These are phyloP conservation scores for Sanghuangporus baumii DNA, from an alignment of 1,284 basidiomycete genomes.

Conservation along the genomic window DNA sequence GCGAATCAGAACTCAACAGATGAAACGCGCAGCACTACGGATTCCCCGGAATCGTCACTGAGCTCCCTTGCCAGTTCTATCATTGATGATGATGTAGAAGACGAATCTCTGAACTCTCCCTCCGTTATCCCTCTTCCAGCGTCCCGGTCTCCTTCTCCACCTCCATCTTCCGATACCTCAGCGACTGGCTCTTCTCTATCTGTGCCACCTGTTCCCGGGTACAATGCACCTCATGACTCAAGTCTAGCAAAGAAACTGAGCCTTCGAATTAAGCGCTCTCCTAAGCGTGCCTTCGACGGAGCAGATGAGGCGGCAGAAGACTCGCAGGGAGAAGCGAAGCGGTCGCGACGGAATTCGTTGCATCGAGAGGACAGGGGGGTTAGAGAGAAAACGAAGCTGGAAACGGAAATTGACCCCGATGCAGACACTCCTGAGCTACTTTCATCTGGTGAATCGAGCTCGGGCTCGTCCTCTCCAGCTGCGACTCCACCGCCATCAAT, in stretches of 20 bases:
- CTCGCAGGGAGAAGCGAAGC: constrained; percentile 39
- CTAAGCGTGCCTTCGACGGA: constrained; percentile 66
- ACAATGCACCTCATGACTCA: constrained; percentile 8
- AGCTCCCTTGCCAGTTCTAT: constrained; percentile 19
- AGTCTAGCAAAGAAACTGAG: not conserved
- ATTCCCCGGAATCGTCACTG: constrained; percentile 19
- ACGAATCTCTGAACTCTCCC: constrained; percentile 15
- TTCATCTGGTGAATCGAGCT: constrained; percentile 35
- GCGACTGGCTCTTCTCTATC: constrained; percentile 12
- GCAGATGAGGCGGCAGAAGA: constrained; percentile 39
- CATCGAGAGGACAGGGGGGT: constrained; percentile 13
- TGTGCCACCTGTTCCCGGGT: constrained; percentile 15
- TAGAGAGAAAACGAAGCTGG: constrained; percentile 21
- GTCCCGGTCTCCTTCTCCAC: constrained; percentile 42
- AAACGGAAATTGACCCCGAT: constrained; percentile 28
- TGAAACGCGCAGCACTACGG: constrained; percentile 17
- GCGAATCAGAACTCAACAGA: not conserved
- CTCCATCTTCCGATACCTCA: constrained; percentile 14
- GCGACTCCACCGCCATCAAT: constrained; percentile 30
- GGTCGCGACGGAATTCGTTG: constrained; percentile 30
- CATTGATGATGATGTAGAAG: constrained; percentile 19
- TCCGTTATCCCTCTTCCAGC: constrained; percentile 35
- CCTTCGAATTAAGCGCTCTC: constrained; percentile 38
- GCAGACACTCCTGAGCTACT: constrained; percentile 41
- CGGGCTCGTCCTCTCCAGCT: constrained; percentile 37